Percentiles rank a stretch among this genome's conserved stretches.
These are phyloP conservation scores for Candida labiduridarum DNA, from an alignment of 1,139 yeast species.

Conservation along the genomic window DNA sequence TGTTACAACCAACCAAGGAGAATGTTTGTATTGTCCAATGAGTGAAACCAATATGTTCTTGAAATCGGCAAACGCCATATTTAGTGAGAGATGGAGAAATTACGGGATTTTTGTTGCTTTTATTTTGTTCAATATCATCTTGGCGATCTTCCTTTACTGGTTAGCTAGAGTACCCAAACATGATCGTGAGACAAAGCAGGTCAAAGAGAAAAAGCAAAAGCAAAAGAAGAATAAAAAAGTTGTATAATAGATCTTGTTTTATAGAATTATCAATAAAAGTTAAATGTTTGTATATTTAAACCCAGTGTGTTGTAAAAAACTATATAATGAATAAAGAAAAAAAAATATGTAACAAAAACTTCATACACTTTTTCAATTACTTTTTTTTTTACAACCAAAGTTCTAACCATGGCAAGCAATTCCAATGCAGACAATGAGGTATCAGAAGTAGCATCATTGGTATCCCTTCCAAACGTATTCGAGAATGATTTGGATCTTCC, in stretches of 20 bases:
- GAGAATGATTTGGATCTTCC: neutral
- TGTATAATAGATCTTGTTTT: no score
- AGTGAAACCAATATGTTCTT: constrained; percentile 55
- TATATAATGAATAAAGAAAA: no score
- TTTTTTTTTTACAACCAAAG: no score
- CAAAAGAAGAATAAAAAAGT: constrained; percentile 14
- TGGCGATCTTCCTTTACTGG: constrained; percentile 66
- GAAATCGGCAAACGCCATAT: constrained; percentile 43
- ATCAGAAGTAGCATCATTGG: neutral
- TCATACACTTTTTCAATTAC: no score
- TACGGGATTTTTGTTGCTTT: constrained; percentile 56
- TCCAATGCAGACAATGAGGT: neutral
- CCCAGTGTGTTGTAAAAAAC: no score
- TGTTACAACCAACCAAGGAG: constrained; percentile 23
- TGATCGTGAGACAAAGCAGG: constrained; percentile 19
- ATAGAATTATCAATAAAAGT: no score
- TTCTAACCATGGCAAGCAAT: neutral
- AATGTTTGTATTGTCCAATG: constrained; percentile 56
- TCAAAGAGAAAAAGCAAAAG: constrained; percentile 22
- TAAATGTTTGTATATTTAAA: no score
- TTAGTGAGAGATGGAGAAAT: constrained; percentile 65
- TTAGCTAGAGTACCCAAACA: constrained; percentile 74
- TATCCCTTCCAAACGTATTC: neutral
- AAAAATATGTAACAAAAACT: no score
- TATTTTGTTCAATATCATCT: constrained; percentile 54